Conservation (phyloP, 164 flowering plant species). For the Aristolochia fimbriata region DNA sequence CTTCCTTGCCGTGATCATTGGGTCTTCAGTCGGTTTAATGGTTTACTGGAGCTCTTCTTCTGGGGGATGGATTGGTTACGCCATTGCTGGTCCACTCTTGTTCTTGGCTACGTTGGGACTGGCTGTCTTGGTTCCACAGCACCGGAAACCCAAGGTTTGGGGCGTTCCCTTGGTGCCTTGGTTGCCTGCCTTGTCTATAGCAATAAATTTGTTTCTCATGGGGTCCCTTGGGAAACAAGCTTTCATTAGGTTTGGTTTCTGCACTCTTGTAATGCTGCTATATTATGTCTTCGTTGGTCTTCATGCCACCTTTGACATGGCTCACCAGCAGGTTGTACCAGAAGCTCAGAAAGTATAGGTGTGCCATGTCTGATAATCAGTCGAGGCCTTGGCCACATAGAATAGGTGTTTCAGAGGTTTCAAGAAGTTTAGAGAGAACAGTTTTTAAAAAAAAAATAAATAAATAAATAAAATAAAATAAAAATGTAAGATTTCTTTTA, state of each 20-base stretch:
- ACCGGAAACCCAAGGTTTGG: conserved; percentile 53
- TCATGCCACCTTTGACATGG: conserved; percentile 80
- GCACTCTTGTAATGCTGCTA: conserved; percentile 52
- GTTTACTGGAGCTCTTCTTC: conserved; percentile 27
- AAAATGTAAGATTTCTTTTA: no score
- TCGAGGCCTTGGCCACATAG: no score
- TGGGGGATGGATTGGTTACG: conserved; percentile 53
- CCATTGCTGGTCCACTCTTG: conserved; percentile 38
- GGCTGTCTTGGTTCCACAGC: conserved; percentile 32
- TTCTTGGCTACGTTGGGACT: conserved; percentile 46
- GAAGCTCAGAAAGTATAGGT: conserved; percentile 4
- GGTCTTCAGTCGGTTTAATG: conserved; percentile 42
- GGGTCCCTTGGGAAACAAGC: conserved; percentile 66
- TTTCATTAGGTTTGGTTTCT: conserved; percentile 56
- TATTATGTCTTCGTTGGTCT: conserved; percentile 67
- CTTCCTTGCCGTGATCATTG: conserved; percentile 28
- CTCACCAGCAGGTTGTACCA: conserved; percentile 23
- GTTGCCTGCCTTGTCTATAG: conserved; percentile 78
- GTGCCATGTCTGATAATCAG: no score
- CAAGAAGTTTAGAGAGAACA: no score
- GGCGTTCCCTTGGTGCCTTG: conserved; percentile 81
- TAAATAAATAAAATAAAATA: no score
- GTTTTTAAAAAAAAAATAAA: no score
- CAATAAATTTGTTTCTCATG: conserved; percentile 61
- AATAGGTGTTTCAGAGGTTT: no score